These are phyloP conservation scores for Plasmopara muralis DNA, from an alignment of 352 stramenopile genomes.

Conservation along the genomic window DNA sequence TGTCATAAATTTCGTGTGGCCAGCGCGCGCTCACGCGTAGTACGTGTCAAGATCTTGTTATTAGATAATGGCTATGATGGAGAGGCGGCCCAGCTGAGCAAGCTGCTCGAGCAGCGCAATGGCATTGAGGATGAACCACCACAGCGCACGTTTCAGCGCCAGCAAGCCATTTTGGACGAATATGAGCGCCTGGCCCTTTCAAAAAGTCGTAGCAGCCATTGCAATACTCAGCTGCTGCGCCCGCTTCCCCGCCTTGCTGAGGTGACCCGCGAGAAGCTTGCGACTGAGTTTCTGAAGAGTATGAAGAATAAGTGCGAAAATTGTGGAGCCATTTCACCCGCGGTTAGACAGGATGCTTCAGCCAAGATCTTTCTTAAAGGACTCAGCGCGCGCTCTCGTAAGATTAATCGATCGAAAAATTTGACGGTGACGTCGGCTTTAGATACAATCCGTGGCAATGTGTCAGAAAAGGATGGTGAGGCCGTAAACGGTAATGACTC, in stretches of 20 bases:
- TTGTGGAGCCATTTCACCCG: slow-evolving; percentile 93
- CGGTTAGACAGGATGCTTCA: slow-evolving; percentile 94
- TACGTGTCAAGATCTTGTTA: slow-evolving; percentile 89
- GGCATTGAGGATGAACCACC: slow-evolving; percentile 76
- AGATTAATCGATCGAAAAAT: slow-evolving; percentile 80
- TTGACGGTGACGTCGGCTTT: slow-evolving; percentile 73
- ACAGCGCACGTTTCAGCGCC: slow-evolving; percentile 64
- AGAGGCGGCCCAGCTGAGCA: slow-evolving; percentile 63
- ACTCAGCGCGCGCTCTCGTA: slow-evolving; percentile 70
- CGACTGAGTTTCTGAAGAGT: slow-evolving; percentile 87
- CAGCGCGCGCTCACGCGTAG: slow-evolving; percentile 64
- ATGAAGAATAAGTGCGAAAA: slow-evolving; percentile 95
- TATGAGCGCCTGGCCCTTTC: slow-evolving; percentile 84
- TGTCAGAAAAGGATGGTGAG: slow-evolving; percentile 45
- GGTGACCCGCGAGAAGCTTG: slow-evolving; percentile 73
- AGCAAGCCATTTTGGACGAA: slow-evolving; percentile 84
- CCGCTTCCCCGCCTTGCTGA: slow-evolving; percentile 60
- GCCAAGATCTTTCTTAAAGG: slow-evolving; percentile 97
- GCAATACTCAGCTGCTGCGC: slow-evolving; percentile 26
- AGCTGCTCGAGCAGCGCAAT: slow-evolving; percentile 83
- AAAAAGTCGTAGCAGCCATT: slow-evolving; percentile 17
- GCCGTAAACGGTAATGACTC: slow-evolving; percentile 39
- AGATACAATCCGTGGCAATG: slow-evolving; percentile 71
- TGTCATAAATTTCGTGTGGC: slow-evolving; percentile 96
- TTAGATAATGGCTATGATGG: slow-evolving; percentile 85